Conservation (phyloP, 768 basidiomycete species). For the Coprinellus micaceus region DNA sequence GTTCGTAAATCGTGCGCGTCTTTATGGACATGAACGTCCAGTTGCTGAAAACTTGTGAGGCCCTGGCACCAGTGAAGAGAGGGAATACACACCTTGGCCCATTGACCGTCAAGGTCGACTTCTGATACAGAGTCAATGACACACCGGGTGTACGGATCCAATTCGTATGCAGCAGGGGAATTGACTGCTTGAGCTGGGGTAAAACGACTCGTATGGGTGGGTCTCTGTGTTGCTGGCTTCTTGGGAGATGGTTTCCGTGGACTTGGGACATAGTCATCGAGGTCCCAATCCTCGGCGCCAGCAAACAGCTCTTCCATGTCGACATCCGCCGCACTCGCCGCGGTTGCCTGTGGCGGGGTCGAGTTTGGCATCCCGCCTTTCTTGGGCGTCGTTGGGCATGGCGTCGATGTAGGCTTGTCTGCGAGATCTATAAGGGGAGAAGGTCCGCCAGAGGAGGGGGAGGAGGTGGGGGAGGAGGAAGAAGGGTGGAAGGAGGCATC, state of each 20-base stretch:
- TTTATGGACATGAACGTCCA: constrained; percentile 46
- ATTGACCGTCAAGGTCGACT: constrained; percentile 22
- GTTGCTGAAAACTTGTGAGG: constrained; percentile 31
- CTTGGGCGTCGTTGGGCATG: neutral
- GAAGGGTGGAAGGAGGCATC: constrained; percentile 5
- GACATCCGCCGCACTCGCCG: constrained; percentile 26
- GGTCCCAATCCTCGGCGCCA: constrained; percentile 70
- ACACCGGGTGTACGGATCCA: constrained; percentile 49
- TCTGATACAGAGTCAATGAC: constrained; percentile 46
- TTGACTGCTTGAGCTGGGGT: constrained; percentile 2
- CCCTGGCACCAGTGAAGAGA: neutral
- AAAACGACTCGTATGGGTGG: constrained; percentile 7
- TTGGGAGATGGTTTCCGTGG: constrained; percentile 44
- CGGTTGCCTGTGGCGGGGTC: neutral
- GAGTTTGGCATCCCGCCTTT: constrained; percentile 8
- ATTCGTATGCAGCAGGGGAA: constrained; percentile 13
- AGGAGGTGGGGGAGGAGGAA: constrained; percentile 1
- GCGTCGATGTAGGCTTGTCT: neutral
- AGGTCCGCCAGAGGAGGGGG: too few relatives aligned
- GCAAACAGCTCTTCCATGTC: constrained; percentile 52
- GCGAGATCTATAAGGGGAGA: neutral
- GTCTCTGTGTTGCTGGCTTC: constrained; percentile 1
- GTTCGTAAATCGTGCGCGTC: constrained; percentile 32
- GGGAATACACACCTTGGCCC: constrained; percentile 39
- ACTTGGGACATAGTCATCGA: constrained; percentile 53